Base-by-base conservation (phyloP, 176 grass and related monocot genomes). In the Paspalum notatum region DNA sequence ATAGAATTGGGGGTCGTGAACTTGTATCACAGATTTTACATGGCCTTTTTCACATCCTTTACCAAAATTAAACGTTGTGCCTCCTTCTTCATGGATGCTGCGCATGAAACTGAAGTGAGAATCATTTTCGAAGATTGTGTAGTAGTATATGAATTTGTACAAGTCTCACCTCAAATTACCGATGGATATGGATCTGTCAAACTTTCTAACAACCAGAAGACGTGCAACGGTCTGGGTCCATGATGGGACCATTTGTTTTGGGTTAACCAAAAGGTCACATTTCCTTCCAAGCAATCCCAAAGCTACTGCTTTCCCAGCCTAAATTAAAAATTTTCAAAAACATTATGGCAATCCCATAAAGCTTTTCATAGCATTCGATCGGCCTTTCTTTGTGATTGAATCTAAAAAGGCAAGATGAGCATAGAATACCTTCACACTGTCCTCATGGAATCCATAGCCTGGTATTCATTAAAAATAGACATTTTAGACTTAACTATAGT, bases 361-460 rank as follows among this genome's bases (percentile, higher is more conserved):
- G 38, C 48, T 77, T 18, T 20, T 11, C 0, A 14, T 49, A 63
- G 64, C 11, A 51, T 21, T 78, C 6, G n/a, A n/a, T n/a, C n/a
- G 7, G 44, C 12, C 0, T 32, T 32, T 25, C 27, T 78, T 52
- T 9, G 26, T 40, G 9, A 39, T 78, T 25, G 24, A 77, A 77
- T 5, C 7, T 38, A 52, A 14, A 44, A 52, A 46, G 24, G 11
- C 3, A 16, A 65, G 9, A 11, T 39, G 3, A 0, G 11, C 9
- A 40, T 18, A 6, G 52, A 20, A 40, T 71, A 88, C 94, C 91
- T 92, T 92, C 1, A 91, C 53, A 4, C 90, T 92, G 11, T 97
- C 90, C 73, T 98, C 95, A 56, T 94, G 92, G 49, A 91, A 94
- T 7, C 91, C 83, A 55, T 91, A 91, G 57, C 88, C 91, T 93